These are phyloP conservation scores for Fusarium sterilihyphosum DNA, from an alignment of 2,329 filamentous ascomycete species.

Conservation along the genomic window DNA sequence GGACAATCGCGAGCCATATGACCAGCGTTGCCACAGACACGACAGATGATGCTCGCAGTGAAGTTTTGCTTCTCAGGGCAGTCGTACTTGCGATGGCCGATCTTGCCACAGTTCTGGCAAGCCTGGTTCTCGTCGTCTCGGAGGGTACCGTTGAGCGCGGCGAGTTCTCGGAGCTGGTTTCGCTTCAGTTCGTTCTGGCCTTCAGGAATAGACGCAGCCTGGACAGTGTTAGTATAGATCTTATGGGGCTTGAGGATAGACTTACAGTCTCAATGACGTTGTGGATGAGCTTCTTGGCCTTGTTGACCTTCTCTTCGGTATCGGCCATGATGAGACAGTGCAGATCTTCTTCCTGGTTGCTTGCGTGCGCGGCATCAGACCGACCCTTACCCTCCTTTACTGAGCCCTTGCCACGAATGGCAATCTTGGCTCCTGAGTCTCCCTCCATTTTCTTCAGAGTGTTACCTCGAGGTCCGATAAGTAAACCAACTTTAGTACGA, in stretches of 20 bases:
- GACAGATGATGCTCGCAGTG: conserved; percentile 99
- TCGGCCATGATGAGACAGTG: conserved; percentile 99
- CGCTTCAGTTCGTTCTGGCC: conserved; percentile 99
- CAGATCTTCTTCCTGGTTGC: conserved; percentile 99
- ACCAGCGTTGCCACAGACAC: conserved; percentile 95
- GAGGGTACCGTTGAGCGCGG: conserved; percentile 96
- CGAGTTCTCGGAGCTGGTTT: conserved; percentile 97
- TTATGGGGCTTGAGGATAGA: conserved; percentile 35
- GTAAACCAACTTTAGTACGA: conserved; percentile 95
- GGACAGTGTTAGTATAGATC: conserved; percentile 36
- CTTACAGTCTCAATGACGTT: conserved; percentile 98
- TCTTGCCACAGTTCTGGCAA: conserved; percentile 99
- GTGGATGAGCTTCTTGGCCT: conserved; percentile 97
- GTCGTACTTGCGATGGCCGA: conserved; percentile 98
- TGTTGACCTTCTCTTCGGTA: conserved; percentile 99
- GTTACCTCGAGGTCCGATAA: conserved; percentile 99
- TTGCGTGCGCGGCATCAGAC: conserved; percentile 97
- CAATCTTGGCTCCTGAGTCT: conserved; percentile 97
- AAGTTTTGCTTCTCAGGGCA: conserved; percentile 98
- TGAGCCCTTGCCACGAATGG: conserved; percentile 98
- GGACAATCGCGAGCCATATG: conserved; percentile 99
- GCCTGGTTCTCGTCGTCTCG: conserved; percentile 99
- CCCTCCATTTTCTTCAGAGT: conserved; percentile 99
- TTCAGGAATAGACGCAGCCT: conserved; percentile 98
- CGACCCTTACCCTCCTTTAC: conserved; percentile 99